These are phyloP conservation scores for Coleophoma crateriformis DNA, from an alignment of 2,329 filamentous ascomycete genomes.

Conservation along the genomic window DNA sequence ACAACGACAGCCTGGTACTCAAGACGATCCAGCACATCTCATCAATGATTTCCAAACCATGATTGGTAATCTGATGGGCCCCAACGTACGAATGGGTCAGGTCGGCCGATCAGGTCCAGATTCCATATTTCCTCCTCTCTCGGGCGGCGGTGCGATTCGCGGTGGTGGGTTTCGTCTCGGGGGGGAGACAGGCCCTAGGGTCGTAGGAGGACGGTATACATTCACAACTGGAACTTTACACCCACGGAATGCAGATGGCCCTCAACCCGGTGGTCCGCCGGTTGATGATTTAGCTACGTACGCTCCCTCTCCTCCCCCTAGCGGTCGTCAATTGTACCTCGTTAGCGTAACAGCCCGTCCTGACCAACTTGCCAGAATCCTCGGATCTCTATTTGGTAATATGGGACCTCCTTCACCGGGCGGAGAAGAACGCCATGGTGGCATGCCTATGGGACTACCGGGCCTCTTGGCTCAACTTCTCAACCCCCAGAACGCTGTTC, in stretches of 20 bases:
- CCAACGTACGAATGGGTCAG: conserved; percentile 11
- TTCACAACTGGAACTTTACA: conserved; percentile 30
- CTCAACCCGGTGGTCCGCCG: conserved; percentile 39
- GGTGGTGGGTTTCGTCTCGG: conserved; percentile 9
- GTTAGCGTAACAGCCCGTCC: conserved; percentile 17
- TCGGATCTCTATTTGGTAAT: conserved; percentile 20
- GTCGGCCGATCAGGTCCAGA: conserved; percentile 24
- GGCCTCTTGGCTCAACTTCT: conserved; percentile 48
- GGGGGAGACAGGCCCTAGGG: conserved; percentile 10
- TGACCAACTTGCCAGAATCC: conserved; percentile 21
- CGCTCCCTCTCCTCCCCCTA: conserved; percentile 18
- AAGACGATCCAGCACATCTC: conserved; percentile 18
- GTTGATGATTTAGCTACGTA: conserved; percentile 42
- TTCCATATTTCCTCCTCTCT: conserved; percentile 15
- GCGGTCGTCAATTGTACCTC: conserved; percentile 12
- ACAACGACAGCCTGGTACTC: not conserved
- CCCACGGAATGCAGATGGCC: conserved; percentile 44
- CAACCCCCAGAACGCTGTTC: conserved; percentile 43
- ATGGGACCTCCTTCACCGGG: conserved; percentile 15
- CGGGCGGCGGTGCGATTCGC: conserved; percentile 2
- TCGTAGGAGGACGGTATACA: conserved; percentile 21
- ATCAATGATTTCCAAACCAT: conserved; percentile 36
- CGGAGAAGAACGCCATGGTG: conserved; percentile 15
- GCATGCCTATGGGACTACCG: conserved; percentile 37
- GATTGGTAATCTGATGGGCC: conserved; percentile 36